Conservation (phyloP, 352 stramenopile genomes). For the Lagenidium giganteum region DNA sequence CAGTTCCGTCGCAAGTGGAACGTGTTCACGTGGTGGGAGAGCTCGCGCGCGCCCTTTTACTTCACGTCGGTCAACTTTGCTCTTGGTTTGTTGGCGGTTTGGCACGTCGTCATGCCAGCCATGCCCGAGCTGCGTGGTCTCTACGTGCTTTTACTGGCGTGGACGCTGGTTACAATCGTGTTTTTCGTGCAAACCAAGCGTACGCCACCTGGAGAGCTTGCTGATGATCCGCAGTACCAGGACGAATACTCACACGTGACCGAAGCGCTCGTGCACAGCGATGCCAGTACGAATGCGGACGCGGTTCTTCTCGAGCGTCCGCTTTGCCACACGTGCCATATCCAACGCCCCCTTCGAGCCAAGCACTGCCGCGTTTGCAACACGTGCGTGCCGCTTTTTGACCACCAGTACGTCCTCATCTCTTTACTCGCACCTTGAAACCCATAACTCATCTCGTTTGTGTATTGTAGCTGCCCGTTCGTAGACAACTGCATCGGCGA, state of each 20-base stretch:
- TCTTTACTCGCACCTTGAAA: conserved; percentile 4
- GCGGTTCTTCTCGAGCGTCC: conserved; percentile 38
- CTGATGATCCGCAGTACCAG: conserved; percentile 24
- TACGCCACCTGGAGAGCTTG: conserved; percentile 50
- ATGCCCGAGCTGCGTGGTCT: conserved; percentile 53
- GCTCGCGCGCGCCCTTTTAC: conserved; percentile 56
- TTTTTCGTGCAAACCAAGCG: conserved; percentile 61
- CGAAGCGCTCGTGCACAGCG: conserved; percentile 29
- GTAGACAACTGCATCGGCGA: conserved; percentile 98
- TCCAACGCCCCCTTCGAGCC: conserved; percentile 65
- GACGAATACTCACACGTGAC: conserved; percentile 59
- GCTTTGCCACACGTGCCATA: conserved; percentile 81
- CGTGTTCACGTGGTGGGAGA: conserved; percentile 53
- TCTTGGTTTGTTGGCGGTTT: conserved; percentile 33
- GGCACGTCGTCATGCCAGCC: conserved; percentile 39
- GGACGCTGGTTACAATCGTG: conserved; percentile 51
- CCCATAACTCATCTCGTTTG: conserved; percentile 3
- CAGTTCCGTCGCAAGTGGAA: conserved; percentile 47
- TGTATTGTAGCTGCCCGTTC: conserved; percentile 87
- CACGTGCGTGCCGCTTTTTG: conserved; percentile 94
- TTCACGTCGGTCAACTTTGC: conserved; percentile 59
- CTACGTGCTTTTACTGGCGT: conserved; percentile 56
- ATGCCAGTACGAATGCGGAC: conserved; percentile 2
- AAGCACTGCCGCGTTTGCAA: conserved; percentile 91
- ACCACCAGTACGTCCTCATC: conserved; percentile 90